A percentile compares a stretch with the other conserved stretches of the same genome.
These are phyloP conservation scores for Fusarium ramigenum DNA, from an alignment of 2,329 filamentous ascomycete genomes.

Conservation along the genomic window DNA sequence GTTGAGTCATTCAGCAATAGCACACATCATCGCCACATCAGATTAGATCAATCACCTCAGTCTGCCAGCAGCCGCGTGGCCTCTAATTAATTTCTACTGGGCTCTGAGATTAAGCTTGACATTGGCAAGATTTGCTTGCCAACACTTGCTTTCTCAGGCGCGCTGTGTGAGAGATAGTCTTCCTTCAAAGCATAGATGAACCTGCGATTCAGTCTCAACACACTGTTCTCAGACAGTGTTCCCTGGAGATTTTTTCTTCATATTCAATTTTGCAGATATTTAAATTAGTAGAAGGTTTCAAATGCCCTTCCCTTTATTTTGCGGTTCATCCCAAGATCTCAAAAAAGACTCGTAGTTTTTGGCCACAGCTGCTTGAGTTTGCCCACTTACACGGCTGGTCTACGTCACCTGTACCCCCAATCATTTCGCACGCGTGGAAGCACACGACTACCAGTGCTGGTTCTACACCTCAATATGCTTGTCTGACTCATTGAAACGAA, in stretches of 20 bases:
- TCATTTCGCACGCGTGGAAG: not conserved
- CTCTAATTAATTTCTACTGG: not conserved
- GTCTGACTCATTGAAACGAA: not conserved
- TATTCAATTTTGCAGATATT: not conserved
- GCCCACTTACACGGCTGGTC: constrained; percentile 29
- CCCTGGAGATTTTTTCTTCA: not conserved
- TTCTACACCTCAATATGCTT: no score
- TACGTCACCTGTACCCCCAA: constrained; percentile 26
- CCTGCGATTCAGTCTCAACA: not conserved
- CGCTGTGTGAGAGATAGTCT: not conserved
- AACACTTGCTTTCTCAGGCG: not conserved
- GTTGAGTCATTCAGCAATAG: constrained; percentile 32
- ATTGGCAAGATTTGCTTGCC: not conserved
- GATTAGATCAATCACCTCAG: constrained; percentile 15
- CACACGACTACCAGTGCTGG: not conserved
- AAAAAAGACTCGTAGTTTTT: not conserved
- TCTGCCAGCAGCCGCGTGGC: constrained; percentile 33
- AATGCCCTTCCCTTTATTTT: not conserved
- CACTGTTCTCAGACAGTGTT: not conserved
- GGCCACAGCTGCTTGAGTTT: not conserved
- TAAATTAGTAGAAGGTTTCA: not conserved
- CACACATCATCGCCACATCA: constrained; percentile 28
- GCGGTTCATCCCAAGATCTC: not conserved
- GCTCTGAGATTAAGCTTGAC: not conserved
- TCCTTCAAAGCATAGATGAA: not conserved